phyloP scores from a whole-genome alignment of 345 rosid genomes.

The Viola odorata region DNA sequence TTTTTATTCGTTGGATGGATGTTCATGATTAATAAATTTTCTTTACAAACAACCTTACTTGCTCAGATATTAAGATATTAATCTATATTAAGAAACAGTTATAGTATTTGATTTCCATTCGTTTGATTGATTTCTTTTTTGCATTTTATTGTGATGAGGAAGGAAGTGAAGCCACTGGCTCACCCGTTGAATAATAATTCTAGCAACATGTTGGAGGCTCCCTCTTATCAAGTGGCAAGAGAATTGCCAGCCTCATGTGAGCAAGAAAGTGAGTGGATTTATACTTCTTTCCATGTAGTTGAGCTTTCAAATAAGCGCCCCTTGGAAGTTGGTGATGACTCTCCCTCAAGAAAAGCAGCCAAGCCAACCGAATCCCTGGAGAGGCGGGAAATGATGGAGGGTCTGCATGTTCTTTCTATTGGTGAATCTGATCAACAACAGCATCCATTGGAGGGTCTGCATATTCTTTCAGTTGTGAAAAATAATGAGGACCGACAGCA shows the following conservation, averaged over 20 bases:
- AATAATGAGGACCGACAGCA: constrained; percentile 11
- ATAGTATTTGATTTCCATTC: not conserved
- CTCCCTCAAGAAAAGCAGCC: constrained; percentile 22
- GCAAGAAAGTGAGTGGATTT: constrained; percentile 44
- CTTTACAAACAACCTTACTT: not conserved
- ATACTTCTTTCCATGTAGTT: constrained; percentile 29
- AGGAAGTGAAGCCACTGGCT: not conserved
- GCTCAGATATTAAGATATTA: too few relatives aligned
- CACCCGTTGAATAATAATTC: not conserved
- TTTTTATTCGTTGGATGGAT: not conserved
- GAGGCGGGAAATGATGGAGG: constrained; percentile 6
- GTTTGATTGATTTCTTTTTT: constrained; percentile 1
- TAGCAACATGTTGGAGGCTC: constrained; percentile 52
- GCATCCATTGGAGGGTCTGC: not conserved
- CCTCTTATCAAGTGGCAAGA: constrained; percentile 34
- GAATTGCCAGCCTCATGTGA: constrained; percentile 42
- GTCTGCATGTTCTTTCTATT: constrained; percentile 3
- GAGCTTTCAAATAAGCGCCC: constrained; percentile 34
- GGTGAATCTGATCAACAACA: not conserved
- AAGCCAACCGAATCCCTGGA: constrained; percentile 11
- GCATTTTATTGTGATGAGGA: not conserved
- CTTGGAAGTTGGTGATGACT: constrained; percentile 23
- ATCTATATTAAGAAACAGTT: too few relatives aligned
- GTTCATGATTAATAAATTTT: not conserved
- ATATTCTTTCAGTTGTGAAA: not conserved